phyloP scores from a whole-genome alignment of 78 protist genomes.

The slime mould (Dictyostelium discoideum) region dicty_2.7 NC_007088.5:2951501-2952000 shows the following conservation, averaged over 20 bases:
- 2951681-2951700: background rate
- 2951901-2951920: background rate
- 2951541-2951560: no score
- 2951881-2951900: background rate
- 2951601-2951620: no score
- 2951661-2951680: background rate
- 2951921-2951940: background rate
- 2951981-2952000: background rate
- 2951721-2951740: background rate
- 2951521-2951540: no score
- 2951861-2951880: background rate
- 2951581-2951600: no score
- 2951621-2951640: no score
- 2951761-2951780: no score
- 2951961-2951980: background rate
- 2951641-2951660: background rate
- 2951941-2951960: background rate
- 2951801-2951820: no score
- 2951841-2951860: constrained; percentile 20
- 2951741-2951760: no score
- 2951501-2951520: no score
- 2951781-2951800: no score
- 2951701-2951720: background rate
- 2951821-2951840: background rate
- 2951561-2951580: no score